Evolutionary conservation across 306 rosid genomes (phyloP), one percentile per base, ranked within the genome.

Genomic region (Cyclanthera cordifolia): DNA sequence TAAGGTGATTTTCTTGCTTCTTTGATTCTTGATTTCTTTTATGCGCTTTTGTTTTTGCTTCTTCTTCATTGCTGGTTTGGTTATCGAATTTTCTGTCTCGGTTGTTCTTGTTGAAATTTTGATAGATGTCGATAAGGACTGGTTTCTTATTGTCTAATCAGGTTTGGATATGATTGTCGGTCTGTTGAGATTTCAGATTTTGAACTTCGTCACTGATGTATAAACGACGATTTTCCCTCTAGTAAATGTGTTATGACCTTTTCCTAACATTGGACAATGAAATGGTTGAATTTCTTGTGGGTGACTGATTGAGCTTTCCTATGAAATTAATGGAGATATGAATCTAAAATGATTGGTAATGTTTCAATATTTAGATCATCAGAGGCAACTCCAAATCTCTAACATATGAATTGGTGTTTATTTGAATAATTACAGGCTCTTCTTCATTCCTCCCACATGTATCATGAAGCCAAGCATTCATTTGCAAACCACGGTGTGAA

Each of bases 361-460:
- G 63, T 55, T 65, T 48, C 53, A 39, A 61, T 19, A 39, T 39
- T 61, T 61, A 25, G 70, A 43, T 66, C 54, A 25, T 66, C 4
- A 15, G 23, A 24, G 16, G 24, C 11, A 41, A 52, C 16, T 59
- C 1, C 24, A 58, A 58, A 21, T 32, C 77, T 32, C 10, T 15
- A 39, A 25, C 68, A 16, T 27, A 21, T 51, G 37, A 15, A 19
- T 59, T 67, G 5, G 34, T 3, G 59, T 17, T 59, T 69, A 4
- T 21, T 28, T 73, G 17, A 57, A 70, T 77, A 58, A 53, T 72
- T 76, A 55, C 85, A 94, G 99, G 97, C 99, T 0, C 96, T 94
- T 53, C 86, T 94, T 73, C 99, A 94, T 77, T 94, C 99, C 71
- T 86, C 99, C 21, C 99, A 90, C 79, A 79, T 90, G 99, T 94